Base-by-base conservation (phyloP, 2,329 filamentous ascomycete genomes). In the Coniochaeta sp. region DNA sequence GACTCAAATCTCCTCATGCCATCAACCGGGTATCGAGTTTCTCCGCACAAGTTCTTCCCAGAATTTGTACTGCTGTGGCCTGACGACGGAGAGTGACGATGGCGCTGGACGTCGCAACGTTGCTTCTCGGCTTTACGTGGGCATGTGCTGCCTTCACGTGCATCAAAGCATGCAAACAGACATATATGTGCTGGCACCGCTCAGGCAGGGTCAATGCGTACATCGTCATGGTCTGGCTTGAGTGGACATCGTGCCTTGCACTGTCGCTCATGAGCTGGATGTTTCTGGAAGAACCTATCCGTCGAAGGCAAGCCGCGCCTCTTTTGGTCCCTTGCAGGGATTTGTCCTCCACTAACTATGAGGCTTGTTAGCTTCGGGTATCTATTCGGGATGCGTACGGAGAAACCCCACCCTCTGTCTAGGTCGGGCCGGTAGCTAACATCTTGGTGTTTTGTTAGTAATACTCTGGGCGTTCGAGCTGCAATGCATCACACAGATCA, bases 401-500 rank as follows among this genome's bases (percentile, higher is more conserved):
- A n/a, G n/a, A 22, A 42, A 47, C 42, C 42, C 26, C 42, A 47
- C 42, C n/a, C 8, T 26, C 8, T 7, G 7, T 10, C 42, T 7
- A 4, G 10, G 19, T 26, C 7, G 14, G 14, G 42, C 22, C 10
- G 19, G 5, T 17, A 47, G 42, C 42, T 47, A 16, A 47, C 9
- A 19, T 32, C 16, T 16, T 6, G 40, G 26, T 32, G 19, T 22
- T 1, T 22, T 5, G n/a, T 12, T 12, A 67, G 16, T 26, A 17
- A 22, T 64, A 19, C n/a, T 60, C 7, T 67, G 66, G 66, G 59
- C 58, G 19, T 59, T 65, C n/a, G 59, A 66, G 61, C 62, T 63
- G 12, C 79, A 81, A 65, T 73, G 79, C 22, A 66, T 81, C 1
- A 76, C 79, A 67, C 78, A 81, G 61, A 81, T 81, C 44, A 79